Conservation (phyloP, 2,329 filamentous ascomycete species). For the Penicillium sp. region DNA sequence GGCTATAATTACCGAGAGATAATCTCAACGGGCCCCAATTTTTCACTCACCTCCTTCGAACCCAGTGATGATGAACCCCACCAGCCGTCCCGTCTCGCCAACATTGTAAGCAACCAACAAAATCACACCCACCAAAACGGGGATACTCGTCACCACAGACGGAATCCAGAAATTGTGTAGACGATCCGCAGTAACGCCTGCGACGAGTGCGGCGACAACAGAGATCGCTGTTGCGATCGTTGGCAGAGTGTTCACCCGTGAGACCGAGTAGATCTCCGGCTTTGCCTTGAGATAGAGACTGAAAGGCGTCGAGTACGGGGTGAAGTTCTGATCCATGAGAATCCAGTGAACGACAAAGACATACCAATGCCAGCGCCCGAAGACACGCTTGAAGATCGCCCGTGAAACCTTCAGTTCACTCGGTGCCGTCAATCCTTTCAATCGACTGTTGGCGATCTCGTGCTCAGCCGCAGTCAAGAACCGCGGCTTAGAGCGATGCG, state of each 20-base stretch:
- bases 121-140: slow-evolving; percentile 35
- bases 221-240: slow-evolving; percentile 43
- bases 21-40: neutral
- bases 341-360: slow-evolving; percentile 41
- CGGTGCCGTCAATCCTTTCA: slow-evolving; percentile 28
- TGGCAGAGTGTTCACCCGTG: slow-evolving; percentile 45
- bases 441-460: slow-evolving; percentile 18
- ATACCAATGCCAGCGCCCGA: slow-evolving; percentile 45
- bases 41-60: slow-evolving; percentile 37
- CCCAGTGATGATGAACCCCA: slow-evolving; percentile 42
- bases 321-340: slow-evolving; percentile 42
- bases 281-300: slow-evolving; percentile 45
- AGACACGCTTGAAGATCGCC: slow-evolving; percentile 40
- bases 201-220: slow-evolving; percentile 38
- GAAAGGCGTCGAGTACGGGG: slow-evolving; percentile 39
- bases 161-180: slow-evolving; percentile 40
- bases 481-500: slow-evolving; percentile 25
- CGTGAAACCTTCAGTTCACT: slow-evolving; percentile 34
- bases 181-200: slow-evolving; percentile 37
- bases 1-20: neutral
- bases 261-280: slow-evolving; percentile 39
- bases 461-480: slow-evolving; percentile 14
- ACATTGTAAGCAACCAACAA: slow-evolving; percentile 41
- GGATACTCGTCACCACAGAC: slow-evolving; percentile 32
- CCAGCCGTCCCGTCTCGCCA: slow-evolving; percentile 39